Evolutionary conservation across 495 filamentous ascomycete genomes (phyloP), one percentile per base, ranked within the genome.

Genomic region (Thozetella sp.): DNA sequence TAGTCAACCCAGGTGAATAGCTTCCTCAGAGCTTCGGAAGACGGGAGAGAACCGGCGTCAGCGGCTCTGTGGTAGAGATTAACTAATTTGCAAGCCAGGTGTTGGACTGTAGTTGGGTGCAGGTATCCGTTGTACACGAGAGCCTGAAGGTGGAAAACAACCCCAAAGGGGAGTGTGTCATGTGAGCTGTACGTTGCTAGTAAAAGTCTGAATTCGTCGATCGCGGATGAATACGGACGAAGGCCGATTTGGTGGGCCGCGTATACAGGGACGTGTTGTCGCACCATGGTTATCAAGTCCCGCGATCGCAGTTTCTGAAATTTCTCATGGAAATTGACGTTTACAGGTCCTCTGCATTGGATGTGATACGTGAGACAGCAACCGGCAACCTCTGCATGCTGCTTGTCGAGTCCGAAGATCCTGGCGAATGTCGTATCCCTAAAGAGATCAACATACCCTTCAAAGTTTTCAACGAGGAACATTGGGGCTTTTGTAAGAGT

Each of bases 61-160:
- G 76, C 63, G 1, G 50, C 56, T 2, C 26, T 17, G 0, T 34
- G 4, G 30, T 64, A 68, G 0, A 51, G 19, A 1, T 3, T 2
- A 1, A 23, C 58, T 0, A 72, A 48, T 15, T 20, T 43, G 4
- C n/a, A 13, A 20, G 86, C 62, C 0, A 88, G 61, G 1, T 45
- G 40, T 9, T 63, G 23, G 10, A 84, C 77, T 2, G 66, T 78
- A 0, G 43, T 40, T 10, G 84, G 83, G 13, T 80, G 61, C 1
- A 88, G 73, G 56, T 78, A 80, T 10, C 74, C 72, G 59, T 87
- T 85, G 54, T 75, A 69, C 3, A 80, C 78, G 4, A 88, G 70
- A 20, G 76, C 79, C 53, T 86, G 77, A 2, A 86, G 69, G 53
- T 86, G 76, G 54, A 83, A 84, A 2, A 73, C 68, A 17, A 72